phyloP scores from a whole-genome alignment of 2,329 filamentous ascomycete species.

The Curvularia eragrostidis region DNA sequence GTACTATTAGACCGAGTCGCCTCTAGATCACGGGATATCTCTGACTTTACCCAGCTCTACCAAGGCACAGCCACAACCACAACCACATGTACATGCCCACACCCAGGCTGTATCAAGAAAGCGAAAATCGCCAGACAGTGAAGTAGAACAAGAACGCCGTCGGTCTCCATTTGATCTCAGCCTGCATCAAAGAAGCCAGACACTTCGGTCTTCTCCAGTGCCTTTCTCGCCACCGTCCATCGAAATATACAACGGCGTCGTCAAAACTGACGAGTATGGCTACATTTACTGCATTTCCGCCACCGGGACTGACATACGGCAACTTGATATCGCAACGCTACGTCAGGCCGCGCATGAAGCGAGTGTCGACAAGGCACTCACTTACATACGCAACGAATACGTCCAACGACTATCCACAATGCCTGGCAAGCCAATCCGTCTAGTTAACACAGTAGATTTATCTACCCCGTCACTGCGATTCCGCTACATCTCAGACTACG shows the following conservation, averaged over 20 bases:
- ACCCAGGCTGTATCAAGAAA: conserved; percentile 21
- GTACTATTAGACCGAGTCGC: conserved; percentile 26
- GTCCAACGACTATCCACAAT: conserved; percentile 36
- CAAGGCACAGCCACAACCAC: too few relatives aligned
- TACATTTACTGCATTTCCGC: conserved; percentile 44
- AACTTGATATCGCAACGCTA: conserved; percentile 47
- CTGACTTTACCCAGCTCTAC: conserved; percentile 22
- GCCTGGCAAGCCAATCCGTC: conserved; percentile 55
- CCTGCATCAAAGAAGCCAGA: conserved; percentile 17
- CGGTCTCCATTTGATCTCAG: conserved; percentile 32
- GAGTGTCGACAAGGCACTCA: conserved; percentile 41
- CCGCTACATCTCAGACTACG: conserved; percentile 69
- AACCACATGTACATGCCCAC: too few relatives aligned
- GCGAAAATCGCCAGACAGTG: conserved; percentile 35
- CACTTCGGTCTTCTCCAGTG: conserved; percentile 24
- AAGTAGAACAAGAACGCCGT: conserved; percentile 23
- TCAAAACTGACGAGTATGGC: conserved; percentile 49
- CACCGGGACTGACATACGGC: conserved; percentile 25
- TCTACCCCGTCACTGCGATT: conserved; percentile 67
- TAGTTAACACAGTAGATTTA: conserved; percentile 69
- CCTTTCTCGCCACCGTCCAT: conserved; percentile 9
- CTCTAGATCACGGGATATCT: background rate
- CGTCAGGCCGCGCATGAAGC: conserved; percentile 33
- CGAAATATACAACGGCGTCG: conserved; percentile 52
- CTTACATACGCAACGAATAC: conserved; percentile 51